Evolutionary conservation across 2,329 filamentous ascomycete species (phyloP).

Genomic region (Fusarium chuoi): DNA sequence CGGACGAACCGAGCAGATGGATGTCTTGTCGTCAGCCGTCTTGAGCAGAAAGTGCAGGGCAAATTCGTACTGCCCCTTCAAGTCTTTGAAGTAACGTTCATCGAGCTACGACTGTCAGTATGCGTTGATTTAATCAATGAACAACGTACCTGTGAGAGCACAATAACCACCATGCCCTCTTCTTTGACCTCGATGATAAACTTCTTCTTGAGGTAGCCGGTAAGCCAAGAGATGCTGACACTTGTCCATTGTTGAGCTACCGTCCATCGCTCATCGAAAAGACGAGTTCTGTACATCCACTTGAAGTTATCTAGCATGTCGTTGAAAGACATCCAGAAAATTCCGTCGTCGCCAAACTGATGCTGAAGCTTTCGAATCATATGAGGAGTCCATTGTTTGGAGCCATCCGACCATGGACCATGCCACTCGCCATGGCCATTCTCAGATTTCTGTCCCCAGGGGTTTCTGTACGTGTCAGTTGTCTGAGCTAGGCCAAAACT

Average conservation of each 20-base stretch:
- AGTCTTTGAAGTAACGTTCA: conserved; percentile 56
- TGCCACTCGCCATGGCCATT: conserved; percentile 69
- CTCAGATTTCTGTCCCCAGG: conserved; percentile 70
- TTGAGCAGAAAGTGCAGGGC: conserved; percentile 57
- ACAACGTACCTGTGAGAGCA: conserved; percentile 52
- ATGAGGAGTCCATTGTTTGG: conserved; percentile 77
- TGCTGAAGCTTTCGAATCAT: conserved; percentile 75
- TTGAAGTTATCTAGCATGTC: conserved; percentile 58
- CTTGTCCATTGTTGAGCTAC: conserved; percentile 58
- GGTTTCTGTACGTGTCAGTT: conserved; percentile 60
- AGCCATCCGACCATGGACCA: conserved; percentile 78
- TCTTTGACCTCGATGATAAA: conserved; percentile 56
- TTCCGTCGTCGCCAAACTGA: conserved; percentile 74
- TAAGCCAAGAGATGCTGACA: conserved; percentile 56
- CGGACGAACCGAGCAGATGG: conserved; percentile 38
- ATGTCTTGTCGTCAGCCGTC: conserved; percentile 11
- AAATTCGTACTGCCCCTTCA: conserved; percentile 58
- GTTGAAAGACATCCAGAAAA: conserved; percentile 58
- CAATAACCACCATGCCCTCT: conserved; percentile 55
- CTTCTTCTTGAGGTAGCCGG: conserved; percentile 57
- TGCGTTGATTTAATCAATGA: neutral
- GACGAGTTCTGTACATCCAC: conserved; percentile 56
- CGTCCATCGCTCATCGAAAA: conserved; percentile 59
- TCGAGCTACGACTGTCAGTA: conserved; percentile 51
- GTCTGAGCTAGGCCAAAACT: neutral